Evolutionary conservation across 2,329 filamentous ascomycete genomes (phyloP), one percentile per base, ranked within the genome.

Genomic region (Colletotrichum sp.): DNA sequence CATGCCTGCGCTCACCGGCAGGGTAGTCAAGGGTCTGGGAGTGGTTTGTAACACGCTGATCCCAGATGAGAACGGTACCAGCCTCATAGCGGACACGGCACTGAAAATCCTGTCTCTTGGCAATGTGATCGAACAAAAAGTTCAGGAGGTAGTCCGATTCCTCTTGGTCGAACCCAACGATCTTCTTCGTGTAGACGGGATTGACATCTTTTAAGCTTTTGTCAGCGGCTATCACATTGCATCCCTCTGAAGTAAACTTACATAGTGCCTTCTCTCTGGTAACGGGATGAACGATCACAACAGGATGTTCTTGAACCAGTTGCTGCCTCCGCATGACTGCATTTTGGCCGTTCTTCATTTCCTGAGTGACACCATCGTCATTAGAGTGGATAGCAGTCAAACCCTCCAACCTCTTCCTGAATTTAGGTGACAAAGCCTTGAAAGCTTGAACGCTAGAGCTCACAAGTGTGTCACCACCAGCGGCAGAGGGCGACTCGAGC

Each of bases 111-210:
- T 90, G 88, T 9, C 90, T 89, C 55, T 89, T 85, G 2, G 91
- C 90, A 69, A 93, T 90, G 77, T 93, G 92, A 76, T 93, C 88
- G 79, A 90, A 93, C 11, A 94, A 82, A 83, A 94, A 93, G 76
- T 92, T 91, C 47, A 94, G 86, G 6, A 94, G 83, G 76, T 84
- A 85, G 71, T 93, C 92, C 9, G 89, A 91, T 80, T 94, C 92
- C 78, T 94, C 92, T 77, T 92, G 90, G 82, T 93, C 93, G 80
- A 89, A 91, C 6, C 91, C 92, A 1, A 93, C 87, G 58, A 94
- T 92, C 58, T 87, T 84, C 38, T 91, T 87, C 8, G 91, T 92
- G 83, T 93, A 88, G 86, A 69, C 71, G 12, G 90, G 90, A 78
- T 94, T 94, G 21, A 94, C 89, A 78, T 91, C 90, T 0, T 92